Percentiles rank a stretch among this genome's conserved stretches.
These are phyloP conservation scores for Periglandula ipomoeae DNA, from an alignment of 2,329 filamentous ascomycete genomes.

Conservation along the genomic window DNA sequence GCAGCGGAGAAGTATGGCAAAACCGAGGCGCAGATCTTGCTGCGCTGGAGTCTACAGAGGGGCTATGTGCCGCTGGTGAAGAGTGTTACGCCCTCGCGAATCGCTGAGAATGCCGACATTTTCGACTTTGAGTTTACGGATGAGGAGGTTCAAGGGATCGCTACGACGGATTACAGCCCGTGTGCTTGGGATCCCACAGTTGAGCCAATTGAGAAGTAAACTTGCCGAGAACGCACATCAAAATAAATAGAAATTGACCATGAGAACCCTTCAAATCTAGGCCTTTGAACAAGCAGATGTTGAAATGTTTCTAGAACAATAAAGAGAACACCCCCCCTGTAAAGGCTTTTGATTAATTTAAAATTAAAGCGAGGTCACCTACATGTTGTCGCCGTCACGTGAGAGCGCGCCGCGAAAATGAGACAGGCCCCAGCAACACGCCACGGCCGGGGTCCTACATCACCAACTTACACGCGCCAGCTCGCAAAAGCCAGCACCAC, in stretches of 20 bases:
- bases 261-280: too few relatives aligned
- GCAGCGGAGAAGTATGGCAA: constrained; percentile 66
- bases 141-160: constrained; percentile 41
- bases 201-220: constrained; percentile 33
- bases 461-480: background rate
- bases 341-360: too few relatives aligned
- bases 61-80: constrained; percentile 65
- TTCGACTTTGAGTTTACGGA: constrained; percentile 46
- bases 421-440: background rate
- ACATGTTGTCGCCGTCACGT: background rate
- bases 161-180: constrained; percentile 43
- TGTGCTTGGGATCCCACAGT: constrained; percentile 49
- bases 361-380: too few relatives aligned
- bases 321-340: too few relatives aligned
- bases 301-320: too few relatives aligned
- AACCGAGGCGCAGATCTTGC: constrained; percentile 65
- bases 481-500: background rate
- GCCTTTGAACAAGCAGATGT: too few relatives aligned
- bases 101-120: constrained; percentile 51
- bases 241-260: too few relatives aligned
- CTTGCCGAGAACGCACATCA: background rate
- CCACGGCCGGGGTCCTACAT: background rate
- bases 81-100: constrained; percentile 59
- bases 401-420: background rate
- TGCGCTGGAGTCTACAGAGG: constrained; percentile 78